phyloP scores from a whole-genome alignment of 2,329 filamentous ascomycete species.

The Huntiella moniliformis region DNA sequence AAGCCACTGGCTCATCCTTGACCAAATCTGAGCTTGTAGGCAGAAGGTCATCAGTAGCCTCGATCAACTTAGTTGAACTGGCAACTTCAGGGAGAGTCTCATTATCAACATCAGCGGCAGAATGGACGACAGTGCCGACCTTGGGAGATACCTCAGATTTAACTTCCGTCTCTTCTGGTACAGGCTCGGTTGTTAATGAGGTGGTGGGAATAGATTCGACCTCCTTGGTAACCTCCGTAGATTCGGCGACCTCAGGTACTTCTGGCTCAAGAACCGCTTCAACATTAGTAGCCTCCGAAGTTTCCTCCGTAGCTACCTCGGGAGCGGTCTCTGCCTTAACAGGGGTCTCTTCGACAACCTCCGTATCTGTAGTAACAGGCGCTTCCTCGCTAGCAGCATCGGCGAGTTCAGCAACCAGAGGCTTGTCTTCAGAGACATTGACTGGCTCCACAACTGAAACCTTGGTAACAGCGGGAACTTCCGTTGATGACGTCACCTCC shows the following conservation, averaged over 20 bases:
- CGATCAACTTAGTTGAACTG: no score
- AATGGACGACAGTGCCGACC: no score
- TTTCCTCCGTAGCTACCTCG: not conserved
- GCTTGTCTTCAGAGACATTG: not conserved
- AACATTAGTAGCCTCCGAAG: not conserved
- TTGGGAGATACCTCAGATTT: no score
- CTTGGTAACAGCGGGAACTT: not conserved
- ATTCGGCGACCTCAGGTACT: conserved; percentile 9
- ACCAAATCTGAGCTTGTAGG: no score
- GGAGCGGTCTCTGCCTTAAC: not conserved
- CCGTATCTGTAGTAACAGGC: not conserved
- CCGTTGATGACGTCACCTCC: no score
- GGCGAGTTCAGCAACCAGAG: not conserved
- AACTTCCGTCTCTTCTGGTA: no score
- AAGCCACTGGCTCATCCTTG: no score
- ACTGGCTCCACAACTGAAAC: not conserved
- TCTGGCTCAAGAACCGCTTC: not conserved
- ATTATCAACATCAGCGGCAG: no score
- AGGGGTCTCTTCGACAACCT: not conserved
- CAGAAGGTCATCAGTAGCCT: no score
- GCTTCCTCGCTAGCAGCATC: not conserved
- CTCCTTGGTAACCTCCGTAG: not conserved
- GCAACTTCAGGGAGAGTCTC: no score
- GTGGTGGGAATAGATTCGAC: no score
- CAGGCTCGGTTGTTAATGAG: no score